Evolutionary conservation across 768 basidiomycete species (phyloP).

Genomic region (Russula vinacea): DNA sequence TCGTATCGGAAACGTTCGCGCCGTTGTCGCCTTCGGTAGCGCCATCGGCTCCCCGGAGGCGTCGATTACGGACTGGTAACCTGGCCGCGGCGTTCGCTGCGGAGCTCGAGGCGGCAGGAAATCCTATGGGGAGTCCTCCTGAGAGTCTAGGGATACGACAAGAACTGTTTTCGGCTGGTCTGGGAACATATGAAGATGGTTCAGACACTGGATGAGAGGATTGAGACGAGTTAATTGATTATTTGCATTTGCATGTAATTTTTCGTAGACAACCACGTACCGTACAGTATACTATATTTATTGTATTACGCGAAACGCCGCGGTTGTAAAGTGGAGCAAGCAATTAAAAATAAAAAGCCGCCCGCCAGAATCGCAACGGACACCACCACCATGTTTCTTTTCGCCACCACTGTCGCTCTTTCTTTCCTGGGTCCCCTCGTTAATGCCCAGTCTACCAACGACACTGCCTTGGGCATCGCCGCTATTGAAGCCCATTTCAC

Average conservation of each 20-base stretch:
- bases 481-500: slow-evolving; percentile 68
- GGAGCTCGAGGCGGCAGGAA: slow-evolving; percentile 28
- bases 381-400: slow-evolving; percentile 15
- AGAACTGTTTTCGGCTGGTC: slow-evolving; percentile 7
- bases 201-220: slow-evolving; percentile 27
- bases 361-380: neutral
- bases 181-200: slow-evolving; percentile 10
- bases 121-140: slow-evolving; percentile 14
- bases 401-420: slow-evolving; percentile 33
- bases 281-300: no score
- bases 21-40: slow-evolving; percentile 31
- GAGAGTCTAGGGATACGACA: slow-evolving; percentile 5
- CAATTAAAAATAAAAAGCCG: no score
- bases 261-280: no score
- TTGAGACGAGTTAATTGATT: neutral
- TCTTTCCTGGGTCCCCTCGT: slow-evolving; percentile 45
- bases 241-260: neutral
- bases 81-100: slow-evolving; percentile 27
- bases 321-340: neutral
- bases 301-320: neutral
- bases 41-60: slow-evolving; percentile 27
- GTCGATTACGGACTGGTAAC: slow-evolving; percentile 28
- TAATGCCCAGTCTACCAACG: slow-evolving; percentile 44
- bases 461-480: slow-evolving; percentile 45
- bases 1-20: slow-evolving; percentile 38